phyloP scores from a whole-genome alignment of 495 filamentous ascomycete species.

The Neurospora sp. region DNA sequence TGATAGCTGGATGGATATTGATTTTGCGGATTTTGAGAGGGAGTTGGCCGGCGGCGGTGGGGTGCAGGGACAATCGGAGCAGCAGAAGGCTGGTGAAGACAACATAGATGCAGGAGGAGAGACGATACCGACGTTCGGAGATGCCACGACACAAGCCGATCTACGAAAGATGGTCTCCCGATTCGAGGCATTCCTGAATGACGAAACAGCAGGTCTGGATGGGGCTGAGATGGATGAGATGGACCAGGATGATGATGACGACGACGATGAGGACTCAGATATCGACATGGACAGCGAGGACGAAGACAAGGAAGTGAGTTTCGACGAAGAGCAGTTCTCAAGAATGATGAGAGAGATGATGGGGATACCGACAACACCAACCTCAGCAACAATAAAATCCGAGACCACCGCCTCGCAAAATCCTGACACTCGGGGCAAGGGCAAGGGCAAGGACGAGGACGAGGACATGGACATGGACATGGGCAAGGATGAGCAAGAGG shows the following conservation, averaged over 20 bases:
- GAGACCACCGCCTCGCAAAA: conserved; percentile 1
- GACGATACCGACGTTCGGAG: conserved; percentile 47
- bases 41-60: conserved; percentile 46
- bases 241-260: conserved; percentile 47
- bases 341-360: conserved; percentile 93
- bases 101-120: background rate
- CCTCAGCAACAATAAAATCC: background rate
- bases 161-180: conserved; percentile 79
- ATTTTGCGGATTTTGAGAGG: conserved; percentile 76
- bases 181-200: conserved; percentile 88
- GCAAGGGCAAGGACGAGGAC: conserved; percentile 4
- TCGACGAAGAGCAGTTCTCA: conserved; percentile 77
- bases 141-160: conserved; percentile 68
- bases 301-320: conserved; percentile 67
- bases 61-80: background rate
- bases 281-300: conserved; percentile 33
- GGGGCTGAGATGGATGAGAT: conserved; percentile 71
- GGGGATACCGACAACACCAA: conserved; percentile 50
- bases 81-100: background rate
- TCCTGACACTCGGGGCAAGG: conserved; percentile 2
- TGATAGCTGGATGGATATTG: conserved; percentile 89
- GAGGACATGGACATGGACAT: conserved; percentile 7
- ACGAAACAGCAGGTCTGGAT: conserved; percentile 68
- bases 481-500: conserved; percentile 51
- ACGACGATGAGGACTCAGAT: conserved; percentile 30